These are phyloP conservation scores for Chaetomium fimeti DNA, from an alignment of 495 filamentous ascomycete species.

Conservation along the genomic window DNA sequence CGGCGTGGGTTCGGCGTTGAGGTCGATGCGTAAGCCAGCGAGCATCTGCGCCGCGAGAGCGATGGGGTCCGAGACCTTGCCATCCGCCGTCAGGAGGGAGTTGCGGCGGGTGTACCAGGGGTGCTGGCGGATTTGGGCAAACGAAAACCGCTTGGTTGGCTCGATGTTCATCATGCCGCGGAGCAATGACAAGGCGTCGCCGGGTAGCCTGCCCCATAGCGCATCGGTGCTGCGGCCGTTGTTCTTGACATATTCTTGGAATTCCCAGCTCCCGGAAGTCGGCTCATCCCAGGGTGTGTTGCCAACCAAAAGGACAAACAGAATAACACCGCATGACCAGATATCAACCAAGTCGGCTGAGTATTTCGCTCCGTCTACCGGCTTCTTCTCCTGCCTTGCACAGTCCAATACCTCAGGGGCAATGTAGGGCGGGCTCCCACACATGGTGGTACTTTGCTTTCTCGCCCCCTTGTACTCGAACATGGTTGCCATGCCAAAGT, in stretches of 20 bases:
- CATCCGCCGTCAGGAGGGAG: constrained; percentile 67
- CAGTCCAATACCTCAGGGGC: constrained; percentile 82
- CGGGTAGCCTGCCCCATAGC: constrained; percentile 78
- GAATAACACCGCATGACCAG: constrained; percentile 94
- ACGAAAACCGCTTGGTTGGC: constrained; percentile 70
- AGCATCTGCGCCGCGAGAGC: constrained; percentile 89
- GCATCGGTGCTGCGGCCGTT: constrained; percentile 78
- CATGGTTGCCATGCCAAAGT: constrained; percentile 94
- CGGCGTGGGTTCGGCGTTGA: constrained; percentile 64
- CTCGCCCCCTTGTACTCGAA: constrained; percentile 81
- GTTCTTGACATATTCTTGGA: constrained; percentile 75
- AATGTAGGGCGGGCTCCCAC: constrained; percentile 95
- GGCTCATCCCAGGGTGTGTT: constrained; percentile 99
- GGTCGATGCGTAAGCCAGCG: constrained; percentile 87
- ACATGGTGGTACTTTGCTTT: constrained; percentile 82
- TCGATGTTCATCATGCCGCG: constrained; percentile 92
- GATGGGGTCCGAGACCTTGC: constrained; percentile 75
- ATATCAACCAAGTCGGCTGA: constrained; percentile 83
- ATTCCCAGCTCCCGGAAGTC: constrained; percentile 74
- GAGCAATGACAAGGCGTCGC: constrained; percentile 78
- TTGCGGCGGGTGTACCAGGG: constrained; percentile 93
- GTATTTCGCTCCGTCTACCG: constrained; percentile 64
- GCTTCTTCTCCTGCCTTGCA: constrained; percentile 43
- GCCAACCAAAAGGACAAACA: constrained; percentile 91
- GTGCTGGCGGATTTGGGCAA: constrained; percentile 85